phyloP scores from a whole-genome alignment of 1,284 basidiomycete genomes.

The Takashimella koratensis region DNA sequence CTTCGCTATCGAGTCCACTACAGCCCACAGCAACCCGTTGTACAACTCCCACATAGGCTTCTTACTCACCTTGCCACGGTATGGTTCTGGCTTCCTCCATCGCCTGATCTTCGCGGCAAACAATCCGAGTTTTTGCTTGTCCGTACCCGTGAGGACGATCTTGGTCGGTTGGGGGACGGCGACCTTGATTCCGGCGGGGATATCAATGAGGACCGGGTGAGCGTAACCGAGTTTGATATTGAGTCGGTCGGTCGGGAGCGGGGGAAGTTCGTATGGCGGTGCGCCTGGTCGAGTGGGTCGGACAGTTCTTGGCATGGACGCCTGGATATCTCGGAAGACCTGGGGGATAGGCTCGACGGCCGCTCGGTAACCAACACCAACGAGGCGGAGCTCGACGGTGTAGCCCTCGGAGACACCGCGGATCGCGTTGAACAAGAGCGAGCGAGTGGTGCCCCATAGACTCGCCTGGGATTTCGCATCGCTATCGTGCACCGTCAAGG shows the following conservation, averaged over 20 bases:
- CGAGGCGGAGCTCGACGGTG: constrained; percentile 74
- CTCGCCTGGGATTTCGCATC: constrained; percentile 71
- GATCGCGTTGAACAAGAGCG: constrained; percentile 84
- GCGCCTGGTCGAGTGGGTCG: constrained; percentile 19
- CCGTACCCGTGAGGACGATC: constrained; percentile 53
- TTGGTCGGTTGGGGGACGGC: constrained; percentile 52
- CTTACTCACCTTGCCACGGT: constrained; percentile 83
- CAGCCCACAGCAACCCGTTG: no score
- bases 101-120: constrained; percentile 83
- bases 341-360: constrained; percentile 78
- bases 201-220: constrained; percentile 76
- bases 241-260: constrained; percentile 49
- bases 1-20: no score
- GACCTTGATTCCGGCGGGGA: constrained; percentile 73
- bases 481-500: constrained; percentile 66
- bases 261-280: constrained; percentile 17
- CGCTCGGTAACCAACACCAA: constrained; percentile 93
- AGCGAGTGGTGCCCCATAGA: constrained; percentile 91
- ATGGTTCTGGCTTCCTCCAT: constrained; percentile 89
- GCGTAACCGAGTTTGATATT: constrained; percentile 90
- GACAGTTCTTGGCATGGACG: constrained; percentile 18
- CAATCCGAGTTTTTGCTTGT: constrained; percentile 65
- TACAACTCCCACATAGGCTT: no score
- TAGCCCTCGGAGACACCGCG: constrained; percentile 87
- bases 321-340: constrained; percentile 37